Base-by-base conservation (phyloP, 2,329 filamentous ascomycete genomes). In the Ceratocystis variospora region DNA sequence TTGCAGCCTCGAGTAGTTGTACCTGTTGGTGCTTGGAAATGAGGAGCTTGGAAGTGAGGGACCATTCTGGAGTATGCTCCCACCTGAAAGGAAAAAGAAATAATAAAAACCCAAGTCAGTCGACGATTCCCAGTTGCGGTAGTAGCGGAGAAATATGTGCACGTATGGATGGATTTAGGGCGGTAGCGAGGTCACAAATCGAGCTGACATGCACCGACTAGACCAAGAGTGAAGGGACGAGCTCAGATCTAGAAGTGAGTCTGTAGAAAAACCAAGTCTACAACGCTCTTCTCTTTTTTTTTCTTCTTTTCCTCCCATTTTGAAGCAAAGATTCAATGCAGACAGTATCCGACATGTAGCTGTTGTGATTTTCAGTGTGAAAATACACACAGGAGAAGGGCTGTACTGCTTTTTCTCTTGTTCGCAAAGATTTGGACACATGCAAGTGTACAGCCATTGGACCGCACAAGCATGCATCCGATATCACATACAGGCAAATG, bases 21-120 rank as follows among this genome's bases (percentile, higher is more conserved):
- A 99, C 94, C 79, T 99, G 94, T 78, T 99, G 94, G 77, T 99
- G 94, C 82, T 99, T 99, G 72, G 93, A 97, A 72, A 99, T 97
- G 75, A 97, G 86, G 74, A 97, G 82, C 79, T 97, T 97, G 72
- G 94, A 97, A 66, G 94, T 99, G 75, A 88, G 87, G 64, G 92
- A 89, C 94, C 94, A 99, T 79, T 96, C 90, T 71, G 94, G 93
- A 76, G 95, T 96, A 78, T 99, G 94, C 80, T 99, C 94, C 94
- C 94, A 99, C 83, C 93, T 99, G 84, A 25, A 59, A 74, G 76
- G 74, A 73, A 45, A 71, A 67, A 59, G 25, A 73, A 69, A 72
- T 72, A 71, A 69, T 75, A 71, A 79, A 41, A 41, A 64, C 22
- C 22, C 44, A 77, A 79, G 75, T 67, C 65, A 70, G 69, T 66